Conservation (phyloP, 2,329 filamentous ascomycete species). For the Xylariales sp. region DNA sequence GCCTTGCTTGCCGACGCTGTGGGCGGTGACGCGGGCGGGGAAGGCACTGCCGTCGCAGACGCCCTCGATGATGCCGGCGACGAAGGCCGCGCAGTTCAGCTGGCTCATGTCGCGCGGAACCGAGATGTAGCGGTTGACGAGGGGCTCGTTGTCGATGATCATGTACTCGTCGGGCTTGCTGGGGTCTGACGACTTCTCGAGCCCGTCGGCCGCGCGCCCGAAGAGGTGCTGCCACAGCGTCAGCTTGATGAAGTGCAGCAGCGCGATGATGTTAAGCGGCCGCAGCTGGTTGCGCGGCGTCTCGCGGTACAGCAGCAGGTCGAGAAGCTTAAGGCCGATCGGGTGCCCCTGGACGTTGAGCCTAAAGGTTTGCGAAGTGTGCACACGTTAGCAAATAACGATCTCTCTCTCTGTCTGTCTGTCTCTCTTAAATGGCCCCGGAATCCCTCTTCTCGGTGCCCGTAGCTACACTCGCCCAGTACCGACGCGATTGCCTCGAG, state of each 20-base stretch:
- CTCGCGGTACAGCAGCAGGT: slow-evolving; percentile 86
- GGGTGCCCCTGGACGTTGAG: slow-evolving; percentile 90
- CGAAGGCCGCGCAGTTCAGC: slow-evolving; percentile 93
- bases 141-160: slow-evolving; percentile 96
- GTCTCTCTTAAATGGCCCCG: neutral
- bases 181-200: slow-evolving; percentile 81
- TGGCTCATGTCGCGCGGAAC: slow-evolving; percentile 94
- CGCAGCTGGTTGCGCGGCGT: slow-evolving; percentile 66
- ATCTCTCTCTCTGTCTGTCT: neutral
- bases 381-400: too few species aligned
- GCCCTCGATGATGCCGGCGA: slow-evolving; percentile 92
- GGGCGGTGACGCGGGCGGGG: slow-evolving; percentile 82
- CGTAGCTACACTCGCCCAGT: neutral
- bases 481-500: neutral
- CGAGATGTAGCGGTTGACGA: slow-evolving; percentile 91
- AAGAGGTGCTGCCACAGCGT: slow-evolving; percentile 92
- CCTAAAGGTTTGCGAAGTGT: slow-evolving; percentile 36
- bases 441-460: too few species aligned
- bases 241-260: slow-evolving; percentile 93
- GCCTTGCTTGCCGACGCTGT: slow-evolving; percentile 61
- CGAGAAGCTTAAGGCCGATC: slow-evolving; percentile 88
- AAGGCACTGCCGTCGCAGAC: slow-evolving; percentile 92
- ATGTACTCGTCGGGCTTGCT: slow-evolving; percentile 93
- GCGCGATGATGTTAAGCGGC: slow-evolving; percentile 81
- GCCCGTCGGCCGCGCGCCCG: slow-evolving; percentile 80